Conservation (phyloP, 345 rosid species). For the Acer campestre region DNA sequence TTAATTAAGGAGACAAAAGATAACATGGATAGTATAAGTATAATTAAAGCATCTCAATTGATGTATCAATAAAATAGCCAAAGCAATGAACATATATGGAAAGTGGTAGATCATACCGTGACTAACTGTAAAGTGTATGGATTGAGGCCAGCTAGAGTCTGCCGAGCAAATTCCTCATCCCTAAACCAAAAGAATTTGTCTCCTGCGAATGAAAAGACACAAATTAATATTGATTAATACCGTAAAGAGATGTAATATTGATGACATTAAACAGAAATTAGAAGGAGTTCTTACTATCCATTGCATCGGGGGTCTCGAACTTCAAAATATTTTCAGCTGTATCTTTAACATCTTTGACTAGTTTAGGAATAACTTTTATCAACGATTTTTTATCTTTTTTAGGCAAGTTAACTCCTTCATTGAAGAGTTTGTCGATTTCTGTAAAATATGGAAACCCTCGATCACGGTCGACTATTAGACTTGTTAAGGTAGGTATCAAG, state of each 20-base stretch:
- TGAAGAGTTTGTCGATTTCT: conserved; percentile 63
- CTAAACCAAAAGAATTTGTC: conserved; percentile 6
- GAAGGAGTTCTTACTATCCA: conserved; percentile 38
- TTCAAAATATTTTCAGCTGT: conserved; percentile 42
- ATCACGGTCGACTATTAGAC: conserved; percentile 37
- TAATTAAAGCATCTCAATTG: no score
- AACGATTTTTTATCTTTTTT: conserved; percentile 34
- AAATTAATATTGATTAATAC: neutral
- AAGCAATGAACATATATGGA: no score
- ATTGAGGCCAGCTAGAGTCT: conserved; percentile 57
- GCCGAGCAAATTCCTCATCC: conserved; percentile 4
- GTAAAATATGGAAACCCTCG: conserved; percentile 64
- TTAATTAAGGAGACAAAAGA: neutral
- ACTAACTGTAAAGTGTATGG: conserved; percentile 55
- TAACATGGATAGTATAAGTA: no score
- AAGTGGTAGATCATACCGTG: conserved; percentile 32
- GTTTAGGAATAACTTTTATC: conserved; percentile 50
- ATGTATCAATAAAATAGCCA: no score
- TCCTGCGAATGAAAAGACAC: neutral
- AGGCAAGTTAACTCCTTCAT: conserved; percentile 51
- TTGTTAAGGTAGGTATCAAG: conserved; percentile 52
- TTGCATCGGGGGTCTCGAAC: conserved; percentile 56
- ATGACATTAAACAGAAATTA: neutral
- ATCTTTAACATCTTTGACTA: conserved; percentile 45
- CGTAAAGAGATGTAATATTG: no score